Evolutionary conservation across 768 basidiomycete genomes (phyloP).

Genomic region (Amanita molliuscula): DNA sequence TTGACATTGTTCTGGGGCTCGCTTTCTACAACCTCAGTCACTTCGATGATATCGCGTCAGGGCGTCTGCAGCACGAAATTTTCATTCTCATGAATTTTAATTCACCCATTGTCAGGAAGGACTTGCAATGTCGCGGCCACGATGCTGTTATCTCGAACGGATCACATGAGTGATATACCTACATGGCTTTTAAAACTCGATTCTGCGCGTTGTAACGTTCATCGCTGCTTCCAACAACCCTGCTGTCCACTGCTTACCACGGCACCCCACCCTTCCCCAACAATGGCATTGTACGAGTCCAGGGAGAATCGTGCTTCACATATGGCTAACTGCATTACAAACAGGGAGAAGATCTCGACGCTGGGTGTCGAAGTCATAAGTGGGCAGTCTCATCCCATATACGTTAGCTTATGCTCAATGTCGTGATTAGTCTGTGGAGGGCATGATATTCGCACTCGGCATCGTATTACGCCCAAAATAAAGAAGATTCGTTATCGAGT

Average conservation of each 20-base stretch:
- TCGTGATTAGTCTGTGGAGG: not conserved
- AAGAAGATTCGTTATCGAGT: not conserved
- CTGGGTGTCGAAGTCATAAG: not conserved
- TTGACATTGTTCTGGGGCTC: no score
- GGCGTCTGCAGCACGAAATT: no score
- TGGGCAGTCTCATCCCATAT: not conserved
- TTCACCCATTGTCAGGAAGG: not conserved
- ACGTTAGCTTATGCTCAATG: not conserved
- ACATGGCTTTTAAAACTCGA: not conserved
- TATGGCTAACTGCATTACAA: not conserved
- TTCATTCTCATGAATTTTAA: no score
- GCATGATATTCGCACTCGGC: not conserved
- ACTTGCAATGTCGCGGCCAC: not conserved
- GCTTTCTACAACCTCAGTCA: no score
- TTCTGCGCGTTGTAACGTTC: not conserved
- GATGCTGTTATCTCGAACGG: no score
- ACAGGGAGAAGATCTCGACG: not conserved
- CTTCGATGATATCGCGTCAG: no score
- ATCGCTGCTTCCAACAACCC: not conserved
- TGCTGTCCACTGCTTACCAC: not conserved
- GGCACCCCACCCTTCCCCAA: not conserved
- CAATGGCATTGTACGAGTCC: not conserved
- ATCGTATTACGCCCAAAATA: not conserved
- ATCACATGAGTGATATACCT: not conserved
- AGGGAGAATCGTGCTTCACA: no score